phyloP scores from a whole-genome alignment of 78 protist genomes.

The Mantamonas sphyraenae region DNA sequence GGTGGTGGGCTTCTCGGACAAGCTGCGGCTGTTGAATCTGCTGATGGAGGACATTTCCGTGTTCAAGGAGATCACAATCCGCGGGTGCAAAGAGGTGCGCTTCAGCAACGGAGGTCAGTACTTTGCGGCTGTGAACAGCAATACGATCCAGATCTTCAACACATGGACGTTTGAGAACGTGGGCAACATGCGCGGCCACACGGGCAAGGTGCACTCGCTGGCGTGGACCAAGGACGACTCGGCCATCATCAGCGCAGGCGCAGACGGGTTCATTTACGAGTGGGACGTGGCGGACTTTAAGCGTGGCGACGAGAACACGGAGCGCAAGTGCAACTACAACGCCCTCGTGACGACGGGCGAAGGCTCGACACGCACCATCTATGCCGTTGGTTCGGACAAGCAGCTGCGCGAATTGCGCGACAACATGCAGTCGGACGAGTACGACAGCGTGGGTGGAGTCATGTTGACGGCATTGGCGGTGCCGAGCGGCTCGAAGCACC shows the following conservation, averaged over 20 bases:
- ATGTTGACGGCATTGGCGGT: too few relatives aligned
- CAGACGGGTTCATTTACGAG: conserved; percentile 74
- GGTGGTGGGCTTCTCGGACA: conserved; percentile 60
- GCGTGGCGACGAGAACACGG: conserved; percentile 36
- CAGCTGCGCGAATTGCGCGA: too few relatives aligned
- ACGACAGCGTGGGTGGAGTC: too few relatives aligned
- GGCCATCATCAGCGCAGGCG: conserved; percentile 28
- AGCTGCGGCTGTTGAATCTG: conserved; percentile 50
- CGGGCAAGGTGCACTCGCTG: conserved; percentile 14
- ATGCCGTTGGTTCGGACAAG: conserved; percentile 43
- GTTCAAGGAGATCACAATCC: conserved; percentile 39
- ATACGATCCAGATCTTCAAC: conserved; percentile 37
- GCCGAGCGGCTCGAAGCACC: too few relatives aligned
- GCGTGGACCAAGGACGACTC: conserved; percentile 39
- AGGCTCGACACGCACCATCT: neutral
- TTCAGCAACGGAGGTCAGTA: conserved; percentile 58
- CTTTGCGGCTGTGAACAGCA: conserved; percentile 45
- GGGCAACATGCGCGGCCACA: conserved; percentile 46
- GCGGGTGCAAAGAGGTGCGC: conserved; percentile 35
- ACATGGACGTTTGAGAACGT: conserved; percentile 50
- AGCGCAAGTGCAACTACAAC: conserved; percentile 34
- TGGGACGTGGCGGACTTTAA: conserved; percentile 25
- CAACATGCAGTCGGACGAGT: too few relatives aligned
- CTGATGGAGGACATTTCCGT: conserved; percentile 37
- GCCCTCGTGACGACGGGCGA: conserved; percentile 2